Percentiles rank a stretch among this genome's conserved stretches.
These are phyloP conservation scores for Suillus ampliporus DNA, from an alignment of 768 basidiomycete genomes.

Conservation along the genomic window DNA sequence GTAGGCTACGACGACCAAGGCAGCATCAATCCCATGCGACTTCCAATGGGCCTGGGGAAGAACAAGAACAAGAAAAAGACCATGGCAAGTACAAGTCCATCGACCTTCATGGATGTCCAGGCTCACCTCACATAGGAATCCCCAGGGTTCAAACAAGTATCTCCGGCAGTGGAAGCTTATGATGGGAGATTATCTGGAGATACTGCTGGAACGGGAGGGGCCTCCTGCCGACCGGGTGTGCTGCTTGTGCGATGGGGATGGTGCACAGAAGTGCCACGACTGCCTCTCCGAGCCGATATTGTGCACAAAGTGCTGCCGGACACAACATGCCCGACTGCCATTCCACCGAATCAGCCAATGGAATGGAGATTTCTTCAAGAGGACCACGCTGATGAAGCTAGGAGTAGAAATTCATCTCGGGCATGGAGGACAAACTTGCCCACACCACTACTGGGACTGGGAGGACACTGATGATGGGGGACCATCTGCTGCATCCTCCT, in stretches of 20 bases:
- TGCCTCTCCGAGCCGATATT: neutral
- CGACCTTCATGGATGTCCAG: too few species aligned
- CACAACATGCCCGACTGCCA: neutral
- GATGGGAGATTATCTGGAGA: neutral
- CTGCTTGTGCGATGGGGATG: neutral
- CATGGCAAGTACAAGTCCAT: neutral
- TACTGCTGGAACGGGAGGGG: neutral
- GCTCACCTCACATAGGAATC: too few species aligned
- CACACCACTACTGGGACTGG: neutral
- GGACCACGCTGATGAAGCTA: neutral
- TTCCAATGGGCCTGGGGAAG: neutral
- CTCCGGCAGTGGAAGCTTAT: neutral
- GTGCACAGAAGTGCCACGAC: neutral
- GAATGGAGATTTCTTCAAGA: neutral
- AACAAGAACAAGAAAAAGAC: neutral
- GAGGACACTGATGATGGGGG: neutral
- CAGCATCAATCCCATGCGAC: neutral
- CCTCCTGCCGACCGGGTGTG: neutral
- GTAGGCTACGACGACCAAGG: neutral
- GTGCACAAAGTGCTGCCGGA: neutral
- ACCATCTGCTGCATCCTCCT: too few species aligned
- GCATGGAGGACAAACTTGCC: neutral
- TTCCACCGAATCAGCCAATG: neutral
- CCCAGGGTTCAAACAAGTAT: neutral
- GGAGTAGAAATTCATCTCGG: neutral